Evolutionary conservation across 176 grass and related monocot species (phyloP).

Genomic region (Phragmites australis): DNA sequence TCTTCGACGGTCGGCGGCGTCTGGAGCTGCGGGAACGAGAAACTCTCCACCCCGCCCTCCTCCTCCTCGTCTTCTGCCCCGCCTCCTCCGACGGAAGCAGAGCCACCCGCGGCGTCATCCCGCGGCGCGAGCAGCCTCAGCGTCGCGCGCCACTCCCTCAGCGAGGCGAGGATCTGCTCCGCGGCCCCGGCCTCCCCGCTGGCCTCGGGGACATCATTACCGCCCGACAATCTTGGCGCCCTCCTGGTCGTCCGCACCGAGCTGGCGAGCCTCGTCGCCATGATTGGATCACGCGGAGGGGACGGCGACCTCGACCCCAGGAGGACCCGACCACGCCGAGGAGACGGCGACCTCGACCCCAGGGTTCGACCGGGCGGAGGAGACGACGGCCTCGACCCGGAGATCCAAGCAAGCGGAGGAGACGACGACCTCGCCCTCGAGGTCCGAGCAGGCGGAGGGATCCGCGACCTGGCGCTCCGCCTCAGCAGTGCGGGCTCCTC

Average conservation of each 20-base stretch:
- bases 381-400: background rate
- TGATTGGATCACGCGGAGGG: background rate
- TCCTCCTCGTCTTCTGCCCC: background rate
- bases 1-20: background rate
- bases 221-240: background rate
- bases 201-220: background rate
- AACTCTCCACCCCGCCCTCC: background rate
- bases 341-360: slow-evolving; percentile 17
- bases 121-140: background rate
- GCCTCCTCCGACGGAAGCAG: background rate
- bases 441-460: background rate
- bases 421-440: background rate
- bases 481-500: background rate
- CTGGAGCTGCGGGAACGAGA: slow-evolving; percentile 34
- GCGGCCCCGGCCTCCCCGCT: background rate
- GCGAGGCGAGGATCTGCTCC: slow-evolving; percentile 26
- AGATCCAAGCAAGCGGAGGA: background rate
- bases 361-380: background rate
- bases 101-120: background rate
- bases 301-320: background rate
- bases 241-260: slow-evolving; percentile 26
- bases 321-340: no score
- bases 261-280: background rate
- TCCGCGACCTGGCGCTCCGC: background rate
- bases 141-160: background rate